Evolutionary conservation across 2,329 filamentous ascomycete genomes (phyloP), one percentile per base, ranked within the genome.

Genomic region (Eurotiales sp.): DNA sequence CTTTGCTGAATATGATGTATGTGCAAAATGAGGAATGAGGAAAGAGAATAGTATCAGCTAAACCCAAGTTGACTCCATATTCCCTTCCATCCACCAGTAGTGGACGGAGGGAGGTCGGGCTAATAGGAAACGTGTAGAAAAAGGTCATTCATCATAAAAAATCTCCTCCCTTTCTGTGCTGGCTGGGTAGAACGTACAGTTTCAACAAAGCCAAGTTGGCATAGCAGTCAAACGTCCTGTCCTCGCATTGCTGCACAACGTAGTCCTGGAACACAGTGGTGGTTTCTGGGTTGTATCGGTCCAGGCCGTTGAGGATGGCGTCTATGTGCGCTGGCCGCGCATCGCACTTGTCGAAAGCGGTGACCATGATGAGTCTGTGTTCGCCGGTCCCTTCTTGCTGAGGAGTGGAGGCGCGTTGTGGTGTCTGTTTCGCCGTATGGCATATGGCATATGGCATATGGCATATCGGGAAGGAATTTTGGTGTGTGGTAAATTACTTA

Each of bases 231-330:
- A 90, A 91, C 63, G 87, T 91, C 76, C 90, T 87, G 73, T 88
- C 85, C 75, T 97, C 92, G 79, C 93, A 99, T 77, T 99, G 93
- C 73, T 90, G 85, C 67, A 82, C 81, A 57, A 99, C 86, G 75
- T 99, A 99, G 71, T 89, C 87, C 80, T 99, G 92, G 73, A 99
- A 93, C 60, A 88, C 81, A 56, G 83, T 83, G 45, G 95, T 95
- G 46, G 93, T 96, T 78, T 99, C 93, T 37, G 93, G 93, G 75
- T 99, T 99, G 79, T 99, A 99, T 67, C 93, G 84, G 75, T 99
- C 93, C 58, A 99, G 88, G 63, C 93, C 92, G 76, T 92, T 96
- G 69, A 99, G 90, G 68, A 99, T 96, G 72, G 77, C 80, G 69
- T 90, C 87, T 74, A 99, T 95, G 72, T 93, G 85, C 61, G 93